Percentiles rank a stretch among this genome's conserved stretches.
Conservation (phyloP, 176 grass and related monocot genomes). For the Dendrocalamus sinicus region DNA sequence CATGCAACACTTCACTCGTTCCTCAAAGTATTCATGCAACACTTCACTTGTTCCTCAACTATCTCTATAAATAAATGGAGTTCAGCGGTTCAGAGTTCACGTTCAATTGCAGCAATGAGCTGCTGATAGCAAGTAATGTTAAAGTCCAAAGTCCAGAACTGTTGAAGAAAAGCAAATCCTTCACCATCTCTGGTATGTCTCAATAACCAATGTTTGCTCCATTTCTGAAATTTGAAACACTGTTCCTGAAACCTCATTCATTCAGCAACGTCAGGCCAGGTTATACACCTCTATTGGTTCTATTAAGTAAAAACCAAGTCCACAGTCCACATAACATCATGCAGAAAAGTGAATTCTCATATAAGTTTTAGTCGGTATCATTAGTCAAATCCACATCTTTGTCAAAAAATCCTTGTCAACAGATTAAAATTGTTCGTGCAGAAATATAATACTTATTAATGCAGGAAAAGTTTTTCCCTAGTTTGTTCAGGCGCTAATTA, state of each 20-base stretch:
- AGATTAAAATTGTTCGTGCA: slow-evolving; percentile 6
- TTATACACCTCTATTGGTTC: neutral
- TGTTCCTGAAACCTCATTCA: slow-evolving; percentile 34
- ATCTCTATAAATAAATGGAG: neutral
- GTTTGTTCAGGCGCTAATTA: neutral
- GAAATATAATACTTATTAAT: slow-evolving; percentile 21
- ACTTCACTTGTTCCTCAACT: slow-evolving; percentile 28
- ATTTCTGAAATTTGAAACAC: slow-evolving; percentile 24
- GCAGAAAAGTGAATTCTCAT: slow-evolving; percentile 14
- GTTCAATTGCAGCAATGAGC: slow-evolving; percentile 27
- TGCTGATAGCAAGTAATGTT: neutral
- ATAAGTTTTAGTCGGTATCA: neutral
- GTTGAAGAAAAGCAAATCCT: slow-evolving; percentile 27
- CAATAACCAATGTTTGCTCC: slow-evolving; percentile 23
- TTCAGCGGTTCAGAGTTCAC: slow-evolving; percentile 31
- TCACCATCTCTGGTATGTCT: slow-evolving; percentile 9
- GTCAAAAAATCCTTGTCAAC: slow-evolving; percentile 17
- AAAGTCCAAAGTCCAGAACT: slow-evolving; percentile 5
- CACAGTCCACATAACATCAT: slow-evolving; percentile 27
- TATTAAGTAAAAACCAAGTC: slow-evolving; percentile 3
- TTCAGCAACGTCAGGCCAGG: slow-evolving; percentile 30
- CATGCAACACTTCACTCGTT: slow-evolving; percentile 3
- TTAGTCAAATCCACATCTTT: slow-evolving; percentile 18
- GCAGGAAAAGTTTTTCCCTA: slow-evolving; percentile 24
- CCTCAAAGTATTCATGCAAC: slow-evolving; percentile 5